phyloP scores from a whole-genome alignment of 2,329 filamentous ascomycete genomes.

The Fusarium sp. region DNA sequence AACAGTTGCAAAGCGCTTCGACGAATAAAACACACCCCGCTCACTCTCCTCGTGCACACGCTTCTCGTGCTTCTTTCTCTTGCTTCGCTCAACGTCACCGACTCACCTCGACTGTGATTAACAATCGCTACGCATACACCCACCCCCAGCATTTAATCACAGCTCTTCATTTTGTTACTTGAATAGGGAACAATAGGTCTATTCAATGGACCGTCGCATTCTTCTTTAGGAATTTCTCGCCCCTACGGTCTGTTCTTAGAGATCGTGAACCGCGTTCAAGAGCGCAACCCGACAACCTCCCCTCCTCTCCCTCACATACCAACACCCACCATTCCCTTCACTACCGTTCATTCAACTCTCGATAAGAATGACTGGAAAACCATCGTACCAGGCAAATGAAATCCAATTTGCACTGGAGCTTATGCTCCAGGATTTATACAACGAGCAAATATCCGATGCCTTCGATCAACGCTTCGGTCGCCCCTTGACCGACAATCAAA shows the following conservation, averaged over 20 bases:
- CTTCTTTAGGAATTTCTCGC: background rate
- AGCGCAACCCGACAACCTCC: background rate
- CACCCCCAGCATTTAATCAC: background rate
- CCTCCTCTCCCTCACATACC: background rate
- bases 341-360: background rate
- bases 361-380: constrained; percentile 41
- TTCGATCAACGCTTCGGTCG: constrained; percentile 47
- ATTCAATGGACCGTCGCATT: background rate
- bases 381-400: constrained; percentile 50
- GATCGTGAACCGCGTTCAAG: background rate
- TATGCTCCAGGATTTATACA: constrained; percentile 40
- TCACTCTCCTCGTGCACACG: background rate
- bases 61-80: background rate
- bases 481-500: constrained; percentile 48
- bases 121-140: background rate
- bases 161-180: background rate
- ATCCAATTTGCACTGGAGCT: constrained; percentile 50
- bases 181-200: background rate
- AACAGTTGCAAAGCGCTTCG: background rate
- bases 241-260: background rate
- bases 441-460: constrained; percentile 43
- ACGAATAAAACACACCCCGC: background rate
- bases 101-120: background rate
- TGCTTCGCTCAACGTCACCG: background rate
- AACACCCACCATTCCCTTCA: too few relatives aligned